Conservation (phyloP, 1,284 basidiomycete species). For the Cystobasidium sp. region DNA sequence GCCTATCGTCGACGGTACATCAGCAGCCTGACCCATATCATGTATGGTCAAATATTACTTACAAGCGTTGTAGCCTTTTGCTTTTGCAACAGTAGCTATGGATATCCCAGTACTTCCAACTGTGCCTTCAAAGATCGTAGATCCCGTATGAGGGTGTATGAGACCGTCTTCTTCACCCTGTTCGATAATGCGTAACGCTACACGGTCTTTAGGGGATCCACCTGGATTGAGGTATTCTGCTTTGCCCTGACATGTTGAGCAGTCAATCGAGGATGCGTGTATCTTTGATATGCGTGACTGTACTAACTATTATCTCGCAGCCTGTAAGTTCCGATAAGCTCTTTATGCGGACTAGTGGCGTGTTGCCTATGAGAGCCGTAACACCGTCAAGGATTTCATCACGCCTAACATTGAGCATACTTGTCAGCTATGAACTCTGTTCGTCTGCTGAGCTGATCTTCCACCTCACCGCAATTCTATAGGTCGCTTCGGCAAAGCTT, state of each 20-base stretch:
- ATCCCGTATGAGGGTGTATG: constrained; percentile 83
- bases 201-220: constrained; percentile 96
- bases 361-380: constrained; percentile 78
- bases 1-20: too few species aligned
- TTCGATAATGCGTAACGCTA: constrained; percentile 87
- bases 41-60: too few species aligned
- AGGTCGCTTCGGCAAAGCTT: constrained; percentile 36
- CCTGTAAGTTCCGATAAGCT: constrained; percentile 87
- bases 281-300: too few species aligned
- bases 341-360: constrained; percentile 87
- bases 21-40: too few species aligned
- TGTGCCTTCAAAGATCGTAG: constrained; percentile 95
- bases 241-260: too few species aligned
- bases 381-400: constrained; percentile 58
- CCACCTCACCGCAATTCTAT: constrained; percentile 35
- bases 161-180: constrained; percentile 86
- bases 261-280: too few species aligned
- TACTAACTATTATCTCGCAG: constrained; percentile 83
- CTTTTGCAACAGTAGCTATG: constrained; percentile 86
- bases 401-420: constrained; percentile 12
- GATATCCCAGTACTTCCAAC: constrained; percentile 97
- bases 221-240: constrained; percentile 97
- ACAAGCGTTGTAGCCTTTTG: constrained; percentile 63
- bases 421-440: not conserved
- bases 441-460: not conserved